These are phyloP conservation scores for Cadophora sp. DNA, from an alignment of 2,329 filamentous ascomycete genomes.

Conservation along the genomic window DNA sequence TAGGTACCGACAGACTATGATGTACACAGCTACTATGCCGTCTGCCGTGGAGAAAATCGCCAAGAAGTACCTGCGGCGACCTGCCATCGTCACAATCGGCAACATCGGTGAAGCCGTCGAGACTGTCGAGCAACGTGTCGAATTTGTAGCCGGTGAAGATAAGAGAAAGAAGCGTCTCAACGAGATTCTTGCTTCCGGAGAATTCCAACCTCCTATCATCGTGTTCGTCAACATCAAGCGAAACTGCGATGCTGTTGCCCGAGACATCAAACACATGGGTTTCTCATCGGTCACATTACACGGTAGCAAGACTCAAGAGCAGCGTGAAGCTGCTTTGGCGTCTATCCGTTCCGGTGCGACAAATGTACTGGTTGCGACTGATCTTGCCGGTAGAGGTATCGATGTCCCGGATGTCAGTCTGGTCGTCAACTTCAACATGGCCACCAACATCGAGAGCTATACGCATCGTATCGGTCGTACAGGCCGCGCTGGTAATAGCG, in stretches of 20 bases:
- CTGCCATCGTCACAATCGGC: slow-evolving; percentile 93
- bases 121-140: slow-evolving; percentile 95
- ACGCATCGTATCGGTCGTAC: slow-evolving; percentile 97
- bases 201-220: slow-evolving; percentile 90
- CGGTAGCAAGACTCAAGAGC: slow-evolving; percentile 96
- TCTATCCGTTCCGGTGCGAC: slow-evolving; percentile 82
- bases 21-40: slow-evolving; percentile 99
- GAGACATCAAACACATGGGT: slow-evolving; percentile 93
- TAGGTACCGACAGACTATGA: slow-evolving; percentile 97
- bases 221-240: slow-evolving; percentile 99
- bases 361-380: slow-evolving; percentile 92
- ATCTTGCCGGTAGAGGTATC: slow-evolving; percentile 95
- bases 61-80: slow-evolving; percentile 92
- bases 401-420: slow-evolving; percentile 93
- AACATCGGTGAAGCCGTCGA: slow-evolving; percentile 96
- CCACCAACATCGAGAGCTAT: slow-evolving; percentile 88
- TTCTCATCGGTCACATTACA: slow-evolving; percentile 90
- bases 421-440: slow-evolving; percentile 99
- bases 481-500: slow-evolving; percentile 94
- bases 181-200: slow-evolving; percentile 82
- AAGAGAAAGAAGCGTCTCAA: slow-evolving; percentile 95
- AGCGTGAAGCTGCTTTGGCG: slow-evolving; percentile 89
- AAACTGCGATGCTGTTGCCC: slow-evolving; percentile 93
- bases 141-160: slow-evolving; percentile 89
- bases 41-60: slow-evolving; percentile 91